These are phyloP conservation scores for Achlya hypogyna DNA, from an alignment of 352 stramenopile genomes.

Conservation along the genomic window DNA sequence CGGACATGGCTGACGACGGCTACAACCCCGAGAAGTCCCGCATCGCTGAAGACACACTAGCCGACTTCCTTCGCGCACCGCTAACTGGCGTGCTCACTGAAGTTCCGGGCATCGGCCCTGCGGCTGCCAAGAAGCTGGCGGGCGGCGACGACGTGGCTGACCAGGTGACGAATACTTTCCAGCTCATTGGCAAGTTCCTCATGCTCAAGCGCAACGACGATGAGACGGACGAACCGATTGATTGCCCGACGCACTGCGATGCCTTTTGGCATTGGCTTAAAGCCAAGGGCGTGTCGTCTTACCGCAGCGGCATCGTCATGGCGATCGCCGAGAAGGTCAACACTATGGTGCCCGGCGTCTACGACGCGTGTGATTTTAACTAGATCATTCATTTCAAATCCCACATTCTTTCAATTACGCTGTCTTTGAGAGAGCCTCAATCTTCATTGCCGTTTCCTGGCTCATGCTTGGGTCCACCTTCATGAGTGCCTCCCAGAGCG, in stretches of 20 bases:
- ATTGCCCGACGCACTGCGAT: constrained; percentile 91
- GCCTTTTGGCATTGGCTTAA: constrained; percentile 97
- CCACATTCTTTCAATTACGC: constrained; percentile 10
- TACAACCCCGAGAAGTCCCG: constrained; percentile 90
- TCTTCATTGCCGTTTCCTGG: constrained; percentile 41
- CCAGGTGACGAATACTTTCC: constrained; percentile 94
- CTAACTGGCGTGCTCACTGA: constrained; percentile 90
- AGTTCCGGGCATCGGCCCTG: constrained; percentile 91
- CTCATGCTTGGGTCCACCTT: constrained; percentile 49
- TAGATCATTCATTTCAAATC: constrained; percentile 32
- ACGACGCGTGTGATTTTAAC: constrained; percentile 91
- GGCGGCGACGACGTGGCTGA: constrained; percentile 73
- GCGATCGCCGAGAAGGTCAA: constrained; percentile 96
- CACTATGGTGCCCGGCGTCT: constrained; percentile 95
- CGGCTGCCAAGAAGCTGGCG: constrained; percentile 79
- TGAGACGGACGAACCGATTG: constrained; percentile 84
- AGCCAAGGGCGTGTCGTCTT: constrained; percentile 89
- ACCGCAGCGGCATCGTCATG: constrained; percentile 95
- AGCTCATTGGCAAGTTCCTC: constrained; percentile 94
- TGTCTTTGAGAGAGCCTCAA: constrained; percentile 22
- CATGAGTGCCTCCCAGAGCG: constrained; percentile 62
- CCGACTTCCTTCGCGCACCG: constrained; percentile 86
- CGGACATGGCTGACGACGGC: constrained; percentile 53
- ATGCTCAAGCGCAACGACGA: constrained; percentile 85
- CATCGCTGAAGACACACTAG: constrained; percentile 84